Conservation (phyloP, 148 eudicot genomes). For the Diospyros lotus region DNA sequence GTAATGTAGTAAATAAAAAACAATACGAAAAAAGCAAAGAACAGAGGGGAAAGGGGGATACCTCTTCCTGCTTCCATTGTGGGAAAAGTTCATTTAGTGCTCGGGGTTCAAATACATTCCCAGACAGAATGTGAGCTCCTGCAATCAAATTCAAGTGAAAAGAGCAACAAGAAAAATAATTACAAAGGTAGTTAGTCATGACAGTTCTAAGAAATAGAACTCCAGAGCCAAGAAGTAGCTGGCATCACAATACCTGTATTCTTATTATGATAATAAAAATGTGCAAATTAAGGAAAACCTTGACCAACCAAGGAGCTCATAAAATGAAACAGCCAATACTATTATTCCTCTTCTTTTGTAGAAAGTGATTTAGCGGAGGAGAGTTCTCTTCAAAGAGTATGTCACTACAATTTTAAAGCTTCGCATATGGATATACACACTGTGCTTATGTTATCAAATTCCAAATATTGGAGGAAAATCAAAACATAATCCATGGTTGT, state of each 20-base stretch:
- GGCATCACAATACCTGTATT: background rate
- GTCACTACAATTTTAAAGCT: background rate
- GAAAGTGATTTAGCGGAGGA: background rate
- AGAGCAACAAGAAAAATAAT: background rate
- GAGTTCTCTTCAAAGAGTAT: background rate
- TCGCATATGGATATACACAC: background rate
- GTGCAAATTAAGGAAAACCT: background rate
- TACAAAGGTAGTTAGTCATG: background rate
- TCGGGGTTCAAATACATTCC: conserved; percentile 97
- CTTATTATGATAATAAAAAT: background rate
- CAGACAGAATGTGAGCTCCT: conserved; percentile 95
- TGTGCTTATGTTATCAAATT: background rate
- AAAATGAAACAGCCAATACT: background rate
- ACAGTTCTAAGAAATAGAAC: background rate
- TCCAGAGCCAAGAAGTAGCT: background rate
- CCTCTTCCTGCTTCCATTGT: conserved; percentile 79
- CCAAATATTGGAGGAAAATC: background rate
- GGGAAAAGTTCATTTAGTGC: conserved; percentile 95
- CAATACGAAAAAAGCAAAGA: conserved; percentile 4
- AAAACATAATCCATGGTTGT: background rate
- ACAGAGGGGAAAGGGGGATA: conserved; percentile 10
- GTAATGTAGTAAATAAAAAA: background rate
- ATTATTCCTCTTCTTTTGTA: background rate
- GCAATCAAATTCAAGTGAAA: conserved; percentile 9
- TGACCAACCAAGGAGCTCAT: background rate